Percentiles rank a stretch among this genome's conserved stretches.
Conservation (phyloP, 2,329 filamentous ascomycete species). For the Biscogniauxia sp. region DNA sequence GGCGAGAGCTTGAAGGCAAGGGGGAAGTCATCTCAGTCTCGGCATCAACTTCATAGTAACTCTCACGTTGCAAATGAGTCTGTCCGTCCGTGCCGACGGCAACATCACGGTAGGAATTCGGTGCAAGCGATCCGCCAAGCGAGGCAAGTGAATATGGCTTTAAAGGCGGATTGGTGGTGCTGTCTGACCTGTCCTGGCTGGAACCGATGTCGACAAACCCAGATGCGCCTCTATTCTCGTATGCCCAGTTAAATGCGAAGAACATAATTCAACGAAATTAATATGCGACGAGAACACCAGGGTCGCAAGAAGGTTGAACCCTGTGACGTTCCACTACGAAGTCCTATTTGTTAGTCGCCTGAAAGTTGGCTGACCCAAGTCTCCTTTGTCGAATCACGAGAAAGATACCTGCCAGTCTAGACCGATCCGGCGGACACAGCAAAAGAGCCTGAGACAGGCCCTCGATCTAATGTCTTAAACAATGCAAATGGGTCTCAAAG, state of each 20-base stretch:
- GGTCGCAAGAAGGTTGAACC: too few species aligned
- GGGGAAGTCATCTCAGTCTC: too few species aligned
- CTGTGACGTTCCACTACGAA: background rate
- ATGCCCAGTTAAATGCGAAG: conserved; percentile 12
- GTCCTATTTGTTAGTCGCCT: background rate
- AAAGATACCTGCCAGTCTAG: background rate
- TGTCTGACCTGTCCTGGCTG: background rate
- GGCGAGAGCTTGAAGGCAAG: too few species aligned
- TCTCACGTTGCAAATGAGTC: background rate
- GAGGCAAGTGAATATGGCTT: background rate
- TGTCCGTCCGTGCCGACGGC: background rate
- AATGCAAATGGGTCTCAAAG: background rate
- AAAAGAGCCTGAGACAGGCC: background rate
- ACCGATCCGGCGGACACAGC: background rate
- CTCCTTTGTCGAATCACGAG: background rate
- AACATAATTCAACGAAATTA: conserved; percentile 6
- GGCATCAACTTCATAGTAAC: background rate
- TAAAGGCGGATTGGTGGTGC: background rate
- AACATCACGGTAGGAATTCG: conserved; percentile 3
- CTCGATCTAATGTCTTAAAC: background rate
- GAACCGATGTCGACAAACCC: conserved; percentile 5
- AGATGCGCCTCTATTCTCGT: conserved; percentile 5
- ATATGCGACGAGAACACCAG: background rate
- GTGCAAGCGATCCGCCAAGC: background rate
- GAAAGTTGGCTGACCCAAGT: background rate